Evolutionary conservation across 2,329 filamentous ascomycete species (phyloP).

Genomic region (Amauroascus niger): DNA sequence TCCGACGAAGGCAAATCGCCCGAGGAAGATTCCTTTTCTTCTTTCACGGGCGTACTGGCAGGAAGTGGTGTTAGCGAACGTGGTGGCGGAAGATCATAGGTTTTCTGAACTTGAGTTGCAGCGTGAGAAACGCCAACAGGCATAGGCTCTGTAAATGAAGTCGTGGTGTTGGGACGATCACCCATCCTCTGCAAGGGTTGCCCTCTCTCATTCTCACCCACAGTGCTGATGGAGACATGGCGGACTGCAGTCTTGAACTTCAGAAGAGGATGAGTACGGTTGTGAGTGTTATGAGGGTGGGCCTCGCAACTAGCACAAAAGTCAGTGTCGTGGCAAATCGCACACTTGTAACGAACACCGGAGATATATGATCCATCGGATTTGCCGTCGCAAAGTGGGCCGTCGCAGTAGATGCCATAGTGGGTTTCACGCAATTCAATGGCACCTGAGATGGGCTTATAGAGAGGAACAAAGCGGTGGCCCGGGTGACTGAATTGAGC

Average conservation of each 20-base stretch:
- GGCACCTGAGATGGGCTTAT: conserved; percentile 54
- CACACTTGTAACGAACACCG: conserved; percentile 91
- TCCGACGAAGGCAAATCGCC: neutral
- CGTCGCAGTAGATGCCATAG: conserved; percentile 86
- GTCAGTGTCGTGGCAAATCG: conserved; percentile 87
- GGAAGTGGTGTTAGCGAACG: neutral
- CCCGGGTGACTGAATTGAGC: conserved; percentile 62
- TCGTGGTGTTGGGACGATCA: conserved; percentile 45
- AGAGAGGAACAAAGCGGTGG: conserved; percentile 84
- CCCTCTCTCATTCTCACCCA: conserved; percentile 64
- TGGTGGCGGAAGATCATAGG: neutral
- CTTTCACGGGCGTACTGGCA: neutral
- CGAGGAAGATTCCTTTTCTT: conserved; percentile 17
- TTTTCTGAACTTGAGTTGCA: conserved; percentile 57
- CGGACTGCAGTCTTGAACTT: conserved; percentile 93
- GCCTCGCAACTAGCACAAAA: conserved; percentile 94
- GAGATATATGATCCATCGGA: conserved; percentile 50
- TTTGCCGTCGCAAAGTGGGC: conserved; percentile 59
- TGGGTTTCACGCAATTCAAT: conserved; percentile 48
- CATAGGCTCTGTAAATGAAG: conserved; percentile 45
- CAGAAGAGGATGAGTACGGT: conserved; percentile 91
- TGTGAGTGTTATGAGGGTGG: conserved; percentile 72
- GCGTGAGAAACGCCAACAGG: conserved; percentile 42
- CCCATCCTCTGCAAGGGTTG: conserved; percentile 60
- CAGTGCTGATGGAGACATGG: conserved; percentile 75